Percentiles rank a stretch among this genome's conserved stretches.
These are phyloP conservation scores for Podospora pseudopauciseta DNA, from an alignment of 495 filamentous ascomycete genomes.

Conservation along the genomic window DNA sequence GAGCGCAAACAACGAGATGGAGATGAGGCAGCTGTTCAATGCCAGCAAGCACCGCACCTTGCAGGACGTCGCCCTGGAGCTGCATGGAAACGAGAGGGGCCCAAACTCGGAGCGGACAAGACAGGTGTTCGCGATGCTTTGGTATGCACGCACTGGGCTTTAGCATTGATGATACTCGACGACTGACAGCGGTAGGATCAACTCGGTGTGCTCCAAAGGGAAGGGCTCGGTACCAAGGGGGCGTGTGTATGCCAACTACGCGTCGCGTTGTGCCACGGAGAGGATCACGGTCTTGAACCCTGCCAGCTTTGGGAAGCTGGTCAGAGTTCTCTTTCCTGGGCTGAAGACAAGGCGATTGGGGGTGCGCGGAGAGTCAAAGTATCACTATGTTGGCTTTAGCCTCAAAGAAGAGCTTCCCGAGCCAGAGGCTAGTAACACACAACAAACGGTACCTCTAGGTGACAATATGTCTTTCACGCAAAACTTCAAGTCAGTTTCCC, in stretches of 20 bases:
- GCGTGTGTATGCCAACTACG: constrained; percentile 91
- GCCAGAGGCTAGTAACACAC: constrained; percentile 33
- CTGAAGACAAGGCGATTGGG: constrained; percentile 88
- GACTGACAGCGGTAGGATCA: constrained; percentile 60
- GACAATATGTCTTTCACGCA: constrained; percentile 39
- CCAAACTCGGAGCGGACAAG: constrained; percentile 90
- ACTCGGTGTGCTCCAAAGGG: constrained; percentile 71
- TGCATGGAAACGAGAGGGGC: constrained; percentile 57
- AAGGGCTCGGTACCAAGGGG: constrained; percentile 84
- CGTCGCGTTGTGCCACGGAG: constrained; percentile 82
- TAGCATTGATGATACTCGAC: constrained; percentile 12
- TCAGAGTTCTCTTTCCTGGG: constrained; percentile 91
- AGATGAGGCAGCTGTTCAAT: constrained; percentile 79
- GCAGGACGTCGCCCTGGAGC: constrained; percentile 77
- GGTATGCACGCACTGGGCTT: constrained; percentile 53
- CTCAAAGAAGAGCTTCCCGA: constrained; percentile 62
- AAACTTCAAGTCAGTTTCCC: constrained; percentile 38
- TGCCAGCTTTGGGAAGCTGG: constrained; percentile 95
- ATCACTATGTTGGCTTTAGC: constrained; percentile 90
- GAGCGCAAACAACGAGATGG: constrained; percentile 83
- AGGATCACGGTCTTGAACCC: constrained; percentile 91
- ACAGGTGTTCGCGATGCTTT: constrained; percentile 96
- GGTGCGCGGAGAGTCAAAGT: constrained; percentile 95
- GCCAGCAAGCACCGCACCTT: constrained; percentile 70
- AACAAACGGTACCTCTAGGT: constrained; percentile 36